Evolutionary conservation across 176 grass and related monocot species (phyloP).

Genomic region (bread wheat (Triticum aestivum)): IWGSC_CS_RefSeq_v2.1 NC_057801.1:850971820-850972319

Average conservation of each 20-base stretch:
- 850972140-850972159: slow-evolving; percentile 17
- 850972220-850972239: neutral
- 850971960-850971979: too few relatives aligned
- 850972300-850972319: slow-evolving; percentile 63
- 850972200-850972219: neutral
- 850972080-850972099: neutral
- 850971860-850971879: too few relatives aligned
- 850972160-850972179: slow-evolving; percentile 35
- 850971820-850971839: neutral
- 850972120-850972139: neutral
- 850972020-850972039: neutral
- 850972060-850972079: neutral
- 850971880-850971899: neutral
- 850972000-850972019: neutral
- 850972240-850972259: neutral
- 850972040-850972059: neutral
- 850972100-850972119: neutral
- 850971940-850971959: too few relatives aligned
- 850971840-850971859: neutral
- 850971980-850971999: neutral
- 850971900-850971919: too few relatives aligned
- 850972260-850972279: slow-evolving; percentile 41
- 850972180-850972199: slow-evolving; percentile 36
- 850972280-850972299: slow-evolving; percentile 41
- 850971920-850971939: too few relatives aligned